These are phyloP conservation scores for Hyaloscypha finlandica DNA, from an alignment of 495 filamentous ascomycete genomes.

Conservation along the genomic window DNA sequence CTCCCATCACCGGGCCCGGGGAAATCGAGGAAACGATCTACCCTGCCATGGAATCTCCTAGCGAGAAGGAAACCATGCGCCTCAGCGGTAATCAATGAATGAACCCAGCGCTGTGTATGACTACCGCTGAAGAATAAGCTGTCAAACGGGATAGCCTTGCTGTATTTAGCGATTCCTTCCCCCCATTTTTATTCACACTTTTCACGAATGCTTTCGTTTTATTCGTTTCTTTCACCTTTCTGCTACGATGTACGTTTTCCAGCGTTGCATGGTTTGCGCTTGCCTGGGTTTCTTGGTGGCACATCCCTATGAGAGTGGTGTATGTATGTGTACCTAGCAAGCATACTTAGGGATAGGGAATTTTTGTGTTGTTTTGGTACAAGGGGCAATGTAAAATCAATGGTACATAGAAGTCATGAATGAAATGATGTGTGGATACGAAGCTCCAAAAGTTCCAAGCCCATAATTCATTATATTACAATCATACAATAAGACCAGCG, in stretches of 20 bases:
- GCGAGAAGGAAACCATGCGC: conserved; percentile 6
- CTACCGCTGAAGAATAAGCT: not conserved
- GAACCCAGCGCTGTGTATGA: not conserved
- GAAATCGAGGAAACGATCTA: conserved; percentile 28
- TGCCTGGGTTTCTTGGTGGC: conserved; percentile 24
- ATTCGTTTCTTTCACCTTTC: conserved; percentile 12
- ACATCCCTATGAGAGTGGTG: not conserved
- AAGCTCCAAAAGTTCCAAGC: not conserved
- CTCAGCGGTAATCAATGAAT: not conserved
- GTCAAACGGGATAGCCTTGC: conserved; percentile 23
- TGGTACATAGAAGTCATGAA: conserved; percentile 3
- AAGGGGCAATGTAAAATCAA: conserved; percentile 2
- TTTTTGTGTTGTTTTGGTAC: conserved; percentile 4
- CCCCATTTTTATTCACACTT: not conserved
- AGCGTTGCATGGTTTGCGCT: conserved; percentile 32
- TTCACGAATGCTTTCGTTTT: conserved; percentile 17
- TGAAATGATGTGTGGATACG: not conserved
- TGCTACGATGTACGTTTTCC: conserved; percentile 19
- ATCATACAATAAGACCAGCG: not conserved
- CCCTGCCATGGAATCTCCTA: conserved; percentile 14
- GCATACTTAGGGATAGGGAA: conserved; percentile 4
- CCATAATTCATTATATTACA: not conserved
- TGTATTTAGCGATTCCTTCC: conserved; percentile 27
- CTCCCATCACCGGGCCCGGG: conserved; percentile 27
- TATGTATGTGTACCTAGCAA: not conserved